A percentile compares a stretch with the other conserved stretches of the same genome.
Conservation (phyloP, 192 early-diverging fungal genomes). For the Coemansia sp. region DNA sequence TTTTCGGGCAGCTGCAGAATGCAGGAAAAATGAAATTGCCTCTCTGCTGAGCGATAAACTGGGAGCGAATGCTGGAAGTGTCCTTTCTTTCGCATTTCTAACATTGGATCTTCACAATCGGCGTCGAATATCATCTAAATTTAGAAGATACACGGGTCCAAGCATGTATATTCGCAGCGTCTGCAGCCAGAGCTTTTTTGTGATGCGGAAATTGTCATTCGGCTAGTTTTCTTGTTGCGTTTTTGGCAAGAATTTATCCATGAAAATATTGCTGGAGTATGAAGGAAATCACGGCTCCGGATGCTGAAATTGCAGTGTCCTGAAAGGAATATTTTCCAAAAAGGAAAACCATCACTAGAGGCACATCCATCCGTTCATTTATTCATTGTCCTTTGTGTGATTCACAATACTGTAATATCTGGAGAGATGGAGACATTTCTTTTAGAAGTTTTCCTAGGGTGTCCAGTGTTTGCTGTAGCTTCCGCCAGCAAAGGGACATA, state of each 20-base stretch:
- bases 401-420: background rate
- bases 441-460: background rate
- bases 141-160: conserved; percentile 2
- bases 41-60: too few species aligned
- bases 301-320: background rate
- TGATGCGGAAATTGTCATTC: background rate
- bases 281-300: background rate
- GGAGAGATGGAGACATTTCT: background rate
- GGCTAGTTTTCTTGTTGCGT: background rate
- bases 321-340: background rate
- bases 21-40: background rate
- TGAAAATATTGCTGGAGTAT: background rate
- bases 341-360: background rate
- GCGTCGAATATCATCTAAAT: background rate
- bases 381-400: background rate
- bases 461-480: background rate
- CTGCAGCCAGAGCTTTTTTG: background rate
- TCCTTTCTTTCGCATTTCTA: background rate
- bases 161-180: background rate
- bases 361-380: too few species aligned
- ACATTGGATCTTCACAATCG: background rate
- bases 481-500: background rate
- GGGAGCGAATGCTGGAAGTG: background rate
- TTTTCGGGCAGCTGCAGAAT: background rate
- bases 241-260: background rate